These are phyloP conservation scores for Hanseniaspora nectarophila DNA, from an alignment of 805 yeast species.

Conservation along the genomic window DNA sequence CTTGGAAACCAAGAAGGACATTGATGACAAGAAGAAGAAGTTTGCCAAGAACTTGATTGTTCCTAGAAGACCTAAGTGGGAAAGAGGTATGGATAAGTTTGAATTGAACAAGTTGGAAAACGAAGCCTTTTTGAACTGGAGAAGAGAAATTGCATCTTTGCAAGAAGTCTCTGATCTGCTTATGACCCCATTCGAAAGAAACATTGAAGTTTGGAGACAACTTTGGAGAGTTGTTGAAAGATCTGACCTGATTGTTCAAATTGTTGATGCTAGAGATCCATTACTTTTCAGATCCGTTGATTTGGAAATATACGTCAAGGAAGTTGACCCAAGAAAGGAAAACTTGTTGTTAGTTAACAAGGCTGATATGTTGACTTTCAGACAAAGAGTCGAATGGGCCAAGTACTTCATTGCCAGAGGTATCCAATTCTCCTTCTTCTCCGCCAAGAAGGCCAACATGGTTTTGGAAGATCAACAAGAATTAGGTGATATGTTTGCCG, in stretches of 20 bases:
- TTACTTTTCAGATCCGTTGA: conserved; percentile 79
- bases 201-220: conserved; percentile 95
- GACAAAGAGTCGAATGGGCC: conserved; percentile 81
- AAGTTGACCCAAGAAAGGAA: conserved; percentile 59
- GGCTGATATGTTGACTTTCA: conserved; percentile 70
- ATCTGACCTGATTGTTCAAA: conserved; percentile 86
- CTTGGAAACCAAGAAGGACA: conserved; percentile 50
- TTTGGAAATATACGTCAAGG: conserved; percentile 70
- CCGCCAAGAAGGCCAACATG: conserved; percentile 77
- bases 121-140: conserved; percentile 86
- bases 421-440: conserved; percentile 83
- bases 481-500: conserved; percentile 23
- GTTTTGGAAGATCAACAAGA: conserved; percentile 51
- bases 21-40: conserved; percentile 51
- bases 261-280: conserved; percentile 95
- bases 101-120: conserved; percentile 80
- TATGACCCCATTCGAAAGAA: conserved; percentile 93
- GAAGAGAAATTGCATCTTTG: conserved; percentile 73
- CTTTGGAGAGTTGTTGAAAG: conserved; percentile 96
- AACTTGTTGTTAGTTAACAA: conserved; percentile 81
- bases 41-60: conserved; percentile 66
- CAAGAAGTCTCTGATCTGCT: conserved; percentile 74
- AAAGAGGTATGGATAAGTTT: conserved; percentile 50
- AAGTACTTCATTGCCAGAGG: conserved; percentile 53
- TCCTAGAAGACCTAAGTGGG: conserved; percentile 91